Percentiles rank a stretch among this genome's conserved stretches.
phyloP scores from a whole-genome alignment of 495 filamentous ascomycete genomes.

The Rhypophila decipiens region DNA sequence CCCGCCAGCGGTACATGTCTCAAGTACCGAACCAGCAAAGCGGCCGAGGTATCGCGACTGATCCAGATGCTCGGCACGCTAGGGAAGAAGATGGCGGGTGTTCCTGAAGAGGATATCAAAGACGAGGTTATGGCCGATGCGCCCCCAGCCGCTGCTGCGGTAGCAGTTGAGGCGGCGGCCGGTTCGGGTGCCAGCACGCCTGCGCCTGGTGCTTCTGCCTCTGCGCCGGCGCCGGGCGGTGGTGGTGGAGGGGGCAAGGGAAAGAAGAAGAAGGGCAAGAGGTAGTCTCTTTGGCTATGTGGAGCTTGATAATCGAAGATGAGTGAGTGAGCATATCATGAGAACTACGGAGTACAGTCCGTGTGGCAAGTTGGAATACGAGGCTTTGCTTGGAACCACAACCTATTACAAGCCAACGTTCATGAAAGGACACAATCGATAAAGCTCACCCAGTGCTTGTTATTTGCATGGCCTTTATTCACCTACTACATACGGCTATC shows the following conservation, averaged over 20 bases:
- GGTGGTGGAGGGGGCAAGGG: slow-evolving; percentile 29
- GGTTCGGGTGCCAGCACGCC: slow-evolving; percentile 34
- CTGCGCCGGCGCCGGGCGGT: slow-evolving; percentile 3
- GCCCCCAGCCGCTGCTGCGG: slow-evolving; percentile 1
- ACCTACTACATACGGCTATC: too few species aligned
- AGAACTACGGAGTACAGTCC: too few species aligned
- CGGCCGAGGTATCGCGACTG: slow-evolving; percentile 80
- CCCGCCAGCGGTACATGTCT: slow-evolving; percentile 71
- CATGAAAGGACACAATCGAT: too few species aligned
- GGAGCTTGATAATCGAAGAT: background rate
- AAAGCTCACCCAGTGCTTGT: too few species aligned
- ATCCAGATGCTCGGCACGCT: slow-evolving; percentile 66
- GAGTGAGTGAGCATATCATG: background rate
- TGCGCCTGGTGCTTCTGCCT: slow-evolving; percentile 25
- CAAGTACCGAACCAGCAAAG: slow-evolving; percentile 86
- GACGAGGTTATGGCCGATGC: slow-evolving; percentile 34
- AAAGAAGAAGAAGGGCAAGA: slow-evolving; percentile 52
- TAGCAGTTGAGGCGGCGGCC: slow-evolving; percentile 18
- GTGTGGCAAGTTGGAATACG: too few species aligned
- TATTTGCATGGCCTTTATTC: too few species aligned
- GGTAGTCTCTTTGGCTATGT: slow-evolving; percentile 51
- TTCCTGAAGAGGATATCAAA: slow-evolving; percentile 50
- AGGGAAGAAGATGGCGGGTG: slow-evolving; percentile 57
- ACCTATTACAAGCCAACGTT: too few species aligned
- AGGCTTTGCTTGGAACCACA: too few species aligned